Percentiles rank a stretch among this genome's conserved stretches.
These are phyloP conservation scores for Fusarium caatingaense DNA, from an alignment of 2,329 filamentous ascomycete species.

Conservation along the genomic window DNA sequence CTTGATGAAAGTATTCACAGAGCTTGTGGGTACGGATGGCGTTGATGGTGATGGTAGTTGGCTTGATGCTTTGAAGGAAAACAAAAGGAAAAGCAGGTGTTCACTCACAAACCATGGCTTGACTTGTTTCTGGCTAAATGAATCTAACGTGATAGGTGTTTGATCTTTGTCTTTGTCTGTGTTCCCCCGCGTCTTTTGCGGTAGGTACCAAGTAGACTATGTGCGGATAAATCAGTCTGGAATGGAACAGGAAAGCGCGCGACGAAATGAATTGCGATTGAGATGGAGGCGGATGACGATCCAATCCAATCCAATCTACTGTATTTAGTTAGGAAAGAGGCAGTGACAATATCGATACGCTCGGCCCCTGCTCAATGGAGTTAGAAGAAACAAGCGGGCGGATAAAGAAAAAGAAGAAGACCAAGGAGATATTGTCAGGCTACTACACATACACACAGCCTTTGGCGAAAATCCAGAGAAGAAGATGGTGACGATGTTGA, in stretches of 20 bases:
- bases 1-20: neutral
- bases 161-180: slow-evolving; percentile 2
- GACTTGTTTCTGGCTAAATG: slow-evolving; percentile 2
- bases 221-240: neutral
- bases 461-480: neutral
- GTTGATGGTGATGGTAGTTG: neutral
- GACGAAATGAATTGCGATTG: slow-evolving; percentile 4
- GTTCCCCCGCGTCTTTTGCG: slow-evolving; percentile 1
- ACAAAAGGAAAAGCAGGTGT: slow-evolving; percentile 2
- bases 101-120: slow-evolving; percentile 39
- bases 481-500: slow-evolving; percentile 13
- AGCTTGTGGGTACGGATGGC: neutral
- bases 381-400: neutral
- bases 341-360: slow-evolving; percentile 8
- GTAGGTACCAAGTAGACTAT: neutral
- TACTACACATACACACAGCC: slow-evolving; percentile 12
- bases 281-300: slow-evolving; percentile 20
- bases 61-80: neutral
- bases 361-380: slow-evolving; percentile 19
- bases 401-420: slow-evolving; percentile 5
- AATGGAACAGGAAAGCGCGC: slow-evolving; percentile 8
- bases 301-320: slow-evolving; percentile 6
- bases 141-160: neutral
- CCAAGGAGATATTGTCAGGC: neutral
- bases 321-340: neutral